Evolutionary conservation across 805 yeast species (phyloP), one percentile per base, ranked within the genome.

Genomic region (Ogataea ganodermae): DNA sequence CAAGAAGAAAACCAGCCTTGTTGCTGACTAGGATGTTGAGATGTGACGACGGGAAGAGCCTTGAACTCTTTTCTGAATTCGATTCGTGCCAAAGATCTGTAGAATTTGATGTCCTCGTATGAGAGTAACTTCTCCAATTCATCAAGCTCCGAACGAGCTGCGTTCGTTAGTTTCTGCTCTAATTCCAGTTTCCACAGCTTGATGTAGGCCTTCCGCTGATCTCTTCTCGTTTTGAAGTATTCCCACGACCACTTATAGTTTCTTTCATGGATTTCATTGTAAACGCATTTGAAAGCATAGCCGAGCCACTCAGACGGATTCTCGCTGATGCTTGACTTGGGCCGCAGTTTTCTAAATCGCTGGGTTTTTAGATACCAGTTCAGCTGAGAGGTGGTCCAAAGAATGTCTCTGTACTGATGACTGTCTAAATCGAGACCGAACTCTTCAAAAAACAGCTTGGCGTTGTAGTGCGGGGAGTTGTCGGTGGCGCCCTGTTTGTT

Each of bases 171-270:
- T 2, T 68, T 68, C 5, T 63, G 65, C n/a, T 68, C 65, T n/a
- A 83, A 66, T 54, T 82, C 79, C 46, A 68, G 59, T 53, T 80
- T 84, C 89, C 91, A 92, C 0, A 89, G 68, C 12, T 62, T 62
- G 14, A 86, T 75, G 65, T 94, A 94, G 1, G 71, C 67, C 43
- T 75, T 78, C 58, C 97, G 73, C 61, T 86, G 83, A 51, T 87
- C 87, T 53, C 95, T 72, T 59, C 96, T 76, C 41, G 73, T 75
- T 40, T 79, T 78, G 56, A 92, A 80, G 59, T 79, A 79, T 3
- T 78, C 94, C 99, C 99, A 95, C 28, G 89, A 82, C 95, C 96
- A 88, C 58, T 79, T 80, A 56, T 82, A 78, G 61, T 87, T 81
- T 58, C 77, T 80, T 49, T 89, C 94, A 58, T 87, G 96, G 32